These are phyloP conservation scores for Prillingera fragicola DNA, from an alignment of 1,284 basidiomycete species.

Conservation along the genomic window DNA sequence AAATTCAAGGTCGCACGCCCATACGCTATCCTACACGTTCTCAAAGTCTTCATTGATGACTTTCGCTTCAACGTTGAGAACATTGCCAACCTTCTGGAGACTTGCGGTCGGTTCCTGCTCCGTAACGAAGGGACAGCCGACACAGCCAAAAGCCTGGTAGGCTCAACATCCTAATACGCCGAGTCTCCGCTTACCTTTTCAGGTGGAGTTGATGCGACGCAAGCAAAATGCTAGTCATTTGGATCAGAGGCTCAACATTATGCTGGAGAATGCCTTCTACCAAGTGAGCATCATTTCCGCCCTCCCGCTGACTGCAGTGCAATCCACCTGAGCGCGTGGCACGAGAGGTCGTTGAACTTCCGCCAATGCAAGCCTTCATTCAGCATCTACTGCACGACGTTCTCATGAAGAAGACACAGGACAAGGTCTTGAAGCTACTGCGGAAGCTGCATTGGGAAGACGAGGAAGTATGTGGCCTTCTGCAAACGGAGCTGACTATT, in stretches of 20 bases:
- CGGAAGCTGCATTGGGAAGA: conserved; percentile 97
- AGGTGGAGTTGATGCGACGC: conserved; percentile 89
- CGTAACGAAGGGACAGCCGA: conserved; percentile 80
- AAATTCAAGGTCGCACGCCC: conserved; percentile 92
- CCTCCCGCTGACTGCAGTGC: conserved; percentile 56
- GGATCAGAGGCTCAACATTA: conserved; percentile 77
- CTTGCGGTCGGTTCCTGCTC: conserved; percentile 87
- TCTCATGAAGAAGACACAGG: conserved; percentile 80
- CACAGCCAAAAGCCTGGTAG: conserved; percentile 56
- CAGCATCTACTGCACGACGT: conserved; percentile 89
- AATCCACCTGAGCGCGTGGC: conserved; percentile 92
- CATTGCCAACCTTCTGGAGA: conserved; percentile 83
- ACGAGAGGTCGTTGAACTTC: conserved; percentile 72
- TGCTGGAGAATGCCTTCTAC: conserved; percentile 98
- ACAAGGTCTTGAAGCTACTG: conserved; percentile 84
- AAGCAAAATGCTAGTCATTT: conserved; percentile 90
- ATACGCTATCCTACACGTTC: conserved; percentile 87
- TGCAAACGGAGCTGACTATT: neutral
- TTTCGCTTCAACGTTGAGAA: conserved; percentile 92
- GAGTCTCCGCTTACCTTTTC: neutral
- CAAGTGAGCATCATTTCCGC: conserved; percentile 55
- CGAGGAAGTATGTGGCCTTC: conserved; percentile 48
- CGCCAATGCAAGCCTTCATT: conserved; percentile 85
- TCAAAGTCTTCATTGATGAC: conserved; percentile 95
- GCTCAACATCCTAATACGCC: too few relatives aligned